Evolutionary conservation across 2,329 filamentous ascomycete species (phyloP), one percentile per base, ranked within the genome.

Genomic region (Bipolaris sorokiniana): DNA sequence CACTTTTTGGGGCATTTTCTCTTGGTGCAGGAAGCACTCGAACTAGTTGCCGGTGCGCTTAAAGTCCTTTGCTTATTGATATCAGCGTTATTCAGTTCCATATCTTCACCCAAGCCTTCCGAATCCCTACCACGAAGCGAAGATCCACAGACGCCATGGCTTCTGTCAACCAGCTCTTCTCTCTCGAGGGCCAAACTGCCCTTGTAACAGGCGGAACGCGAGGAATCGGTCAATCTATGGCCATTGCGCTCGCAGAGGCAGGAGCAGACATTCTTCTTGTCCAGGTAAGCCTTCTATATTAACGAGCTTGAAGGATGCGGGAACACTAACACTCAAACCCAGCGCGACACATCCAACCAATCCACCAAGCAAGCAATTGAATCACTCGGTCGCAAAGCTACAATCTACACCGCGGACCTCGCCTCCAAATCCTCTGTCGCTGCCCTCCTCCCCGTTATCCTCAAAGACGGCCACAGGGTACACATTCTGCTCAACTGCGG

Each of bases 401-500:
- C 76, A 54, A 86, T 92, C 70, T 90, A 91, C 79, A 86, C 82
- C 1, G 87, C 86, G 16, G 90, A 94, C 77, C 85, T 93, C 23
- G 81, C 86, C 37, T 86, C 83, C 2, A 74, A 80, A n/a, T 69
- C 78, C 18, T 84, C 86, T 20, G 87, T 92, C 52, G 78, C 82
- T n/a, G 76, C 78, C 0, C 81, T 93, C 2, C 79, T 86, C 1
- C 84, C 88, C 22, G 77, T 78, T 23, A 76, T 92, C 54, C 79
- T 90, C n/a, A 78, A 81, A 40, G 85, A 88, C 69, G 84, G 84
- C 47, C 77, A 82, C 62, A 82, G 86, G 71, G 86, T 96, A 62
- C 84, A 90, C 71, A 90, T 96, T 70, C 84, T 96, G 7, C 80
- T 96, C 67, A 96, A 93, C 79, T 94, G 90, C 78, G 92, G 90